Base-by-base conservation (phyloP, 1,284 basidiomycete species). In the Marasmius fiardii region DNA sequence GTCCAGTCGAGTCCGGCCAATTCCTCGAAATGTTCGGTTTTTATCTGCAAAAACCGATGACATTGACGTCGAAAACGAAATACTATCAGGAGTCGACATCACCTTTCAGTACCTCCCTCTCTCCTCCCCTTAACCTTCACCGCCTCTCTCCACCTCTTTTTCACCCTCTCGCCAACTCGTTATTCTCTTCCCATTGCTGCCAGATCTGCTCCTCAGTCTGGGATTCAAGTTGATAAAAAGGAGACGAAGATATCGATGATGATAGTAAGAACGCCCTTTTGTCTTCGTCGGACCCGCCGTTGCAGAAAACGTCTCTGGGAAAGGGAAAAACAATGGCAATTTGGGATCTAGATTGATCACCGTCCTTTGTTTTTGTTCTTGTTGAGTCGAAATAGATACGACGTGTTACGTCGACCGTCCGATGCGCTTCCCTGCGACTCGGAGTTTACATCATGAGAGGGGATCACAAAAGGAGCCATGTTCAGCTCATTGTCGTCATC, bases 101-200 rank as follows among this genome's bases (percentile, higher is more conserved):
- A 10, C 70, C 81, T 23, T 63, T n/a, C n/a, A n/a, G n/a, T 67
- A 10, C 71, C 73, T 39, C 79, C 80, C 49, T 79, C 77, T 62
- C 81, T 76, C 51, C 88, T 73, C 60, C 81, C 78, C 63, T 79
- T 81, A 39, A 84, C 74, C 66, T 88, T 88, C 54, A 78, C 80
- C n/a, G 90, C 92, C 67, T 94, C 92, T 55, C 88, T 81, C 69
- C 83, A 83, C 37, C 88, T 72, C 63, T 83, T 81, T 73, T 93
- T 94, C 90, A 95, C 54, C 84, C 89, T 56, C 73, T 76, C 49
- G 92, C 94, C 67, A 93, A 71, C 54, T 86, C 84, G 1, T 86
- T 87, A 41, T 78, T 74, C 24, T 75, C 79, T 65, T 92, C 87
- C 92, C 92, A 95, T 43, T 78, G 71, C 63, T 76, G 76, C 54